phyloP scores from a whole-genome alignment of 2,329 filamentous ascomycete genomes.

The Aspergillus caelatus region DNA sequence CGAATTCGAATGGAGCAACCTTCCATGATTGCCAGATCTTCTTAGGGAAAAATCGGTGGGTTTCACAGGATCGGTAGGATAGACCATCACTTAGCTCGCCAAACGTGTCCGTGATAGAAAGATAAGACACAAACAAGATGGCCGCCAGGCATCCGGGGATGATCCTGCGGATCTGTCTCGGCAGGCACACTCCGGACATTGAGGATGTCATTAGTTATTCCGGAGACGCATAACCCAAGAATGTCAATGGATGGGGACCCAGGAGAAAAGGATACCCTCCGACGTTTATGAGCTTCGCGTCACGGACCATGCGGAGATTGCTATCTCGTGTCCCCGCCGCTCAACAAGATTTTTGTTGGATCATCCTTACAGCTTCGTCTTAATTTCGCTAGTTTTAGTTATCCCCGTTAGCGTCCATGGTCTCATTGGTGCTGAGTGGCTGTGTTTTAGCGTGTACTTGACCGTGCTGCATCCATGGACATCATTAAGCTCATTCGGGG shows the following conservation, averaged over 20 bases:
- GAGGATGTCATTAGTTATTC: neutral
- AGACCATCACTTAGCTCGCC: neutral
- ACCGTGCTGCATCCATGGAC: neutral
- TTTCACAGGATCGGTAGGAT: constrained; percentile 1
- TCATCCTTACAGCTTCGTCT: neutral
- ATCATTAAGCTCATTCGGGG: neutral
- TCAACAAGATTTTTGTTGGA: neutral
- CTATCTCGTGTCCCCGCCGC: constrained; percentile 1
- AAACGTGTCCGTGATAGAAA: constrained; percentile 3
- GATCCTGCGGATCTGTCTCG: constrained; percentile 2
- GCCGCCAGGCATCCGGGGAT: constrained; percentile 1
- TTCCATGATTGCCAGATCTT: constrained; percentile 84
- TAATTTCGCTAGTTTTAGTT: neutral
- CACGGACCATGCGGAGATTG: constrained; percentile 1
- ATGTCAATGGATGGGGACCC: neutral
- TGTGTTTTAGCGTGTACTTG: constrained; percentile 2
- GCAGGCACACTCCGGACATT: constrained; percentile 2
- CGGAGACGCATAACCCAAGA: neutral
- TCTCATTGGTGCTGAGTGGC: neutral
- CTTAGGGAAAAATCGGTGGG: constrained; percentile 52
- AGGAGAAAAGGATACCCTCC: neutral
- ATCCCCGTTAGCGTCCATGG: neutral
- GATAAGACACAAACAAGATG: constrained; percentile 3
- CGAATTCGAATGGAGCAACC: constrained; percentile 67
- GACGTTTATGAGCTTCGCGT: constrained; percentile 1